These are phyloP conservation scores for Neurospora sp. DNA, from an alignment of 495 filamentous ascomycete species.

Conservation along the genomic window DNA sequence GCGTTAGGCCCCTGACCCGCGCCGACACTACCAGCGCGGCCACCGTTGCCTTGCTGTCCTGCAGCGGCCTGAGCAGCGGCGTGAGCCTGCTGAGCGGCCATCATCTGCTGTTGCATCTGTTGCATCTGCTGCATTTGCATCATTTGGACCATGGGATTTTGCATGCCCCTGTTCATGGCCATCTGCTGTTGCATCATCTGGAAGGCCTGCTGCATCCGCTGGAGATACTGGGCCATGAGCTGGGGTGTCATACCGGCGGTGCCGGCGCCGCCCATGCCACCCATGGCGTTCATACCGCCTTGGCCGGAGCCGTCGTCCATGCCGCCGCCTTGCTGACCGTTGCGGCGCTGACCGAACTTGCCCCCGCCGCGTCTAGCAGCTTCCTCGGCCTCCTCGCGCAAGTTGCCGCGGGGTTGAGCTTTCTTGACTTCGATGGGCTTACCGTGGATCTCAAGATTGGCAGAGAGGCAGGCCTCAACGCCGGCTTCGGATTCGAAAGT, in stretches of 20 bases:
- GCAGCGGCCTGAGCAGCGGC: slow-evolving; percentile 21
- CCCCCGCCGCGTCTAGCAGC: slow-evolving; percentile 44
- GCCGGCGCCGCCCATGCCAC: slow-evolving; percentile 24
- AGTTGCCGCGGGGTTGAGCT: slow-evolving; percentile 88
- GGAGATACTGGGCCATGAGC: slow-evolving; percentile 96
- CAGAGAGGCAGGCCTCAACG: slow-evolving; percentile 77
- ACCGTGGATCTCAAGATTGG: slow-evolving; percentile 76
- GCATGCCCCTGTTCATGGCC: slow-evolving; percentile 54
- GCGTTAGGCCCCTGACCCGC: neutral
- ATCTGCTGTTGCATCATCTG: slow-evolving; percentile 83
- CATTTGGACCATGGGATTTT: slow-evolving; percentile 53
- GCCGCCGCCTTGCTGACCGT: slow-evolving; percentile 15
- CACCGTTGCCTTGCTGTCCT: slow-evolving; percentile 15
- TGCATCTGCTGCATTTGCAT: slow-evolving; percentile 71
- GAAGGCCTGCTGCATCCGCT: slow-evolving; percentile 95
- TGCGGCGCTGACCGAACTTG: slow-evolving; percentile 33
- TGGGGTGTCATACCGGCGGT: slow-evolving; percentile 76
- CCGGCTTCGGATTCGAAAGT: slow-evolving; percentile 95
- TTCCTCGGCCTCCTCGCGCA: slow-evolving; percentile 83
- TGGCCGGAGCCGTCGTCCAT: slow-evolving; percentile 2
- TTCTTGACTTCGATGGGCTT: slow-evolving; percentile 98
- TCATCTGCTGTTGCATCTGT: slow-evolving; percentile 68
- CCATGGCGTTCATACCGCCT: slow-evolving; percentile 1
- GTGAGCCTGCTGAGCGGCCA: slow-evolving; percentile 11
- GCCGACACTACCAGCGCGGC: slow-evolving; percentile 24